Conservation (phyloP, 163 green algal species). For the Scenedesmus sp. region DNA sequence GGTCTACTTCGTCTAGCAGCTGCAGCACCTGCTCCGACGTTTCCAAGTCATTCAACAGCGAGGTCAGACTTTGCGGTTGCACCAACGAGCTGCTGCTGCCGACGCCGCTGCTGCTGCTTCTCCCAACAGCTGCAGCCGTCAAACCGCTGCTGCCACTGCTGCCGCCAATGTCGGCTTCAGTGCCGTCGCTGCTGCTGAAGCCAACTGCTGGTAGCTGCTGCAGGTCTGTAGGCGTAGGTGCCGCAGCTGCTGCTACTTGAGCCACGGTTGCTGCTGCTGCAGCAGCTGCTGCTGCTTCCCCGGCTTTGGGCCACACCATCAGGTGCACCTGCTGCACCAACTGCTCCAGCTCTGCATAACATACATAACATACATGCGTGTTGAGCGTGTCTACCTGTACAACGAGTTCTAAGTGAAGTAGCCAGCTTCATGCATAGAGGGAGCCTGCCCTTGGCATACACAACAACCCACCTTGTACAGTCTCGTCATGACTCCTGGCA, state of each 20-base stretch:
- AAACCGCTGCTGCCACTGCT: background rate
- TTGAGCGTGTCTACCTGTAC: too few species aligned
- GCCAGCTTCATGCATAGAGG: too few species aligned
- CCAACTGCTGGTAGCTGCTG: background rate
- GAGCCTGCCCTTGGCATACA: too few species aligned
- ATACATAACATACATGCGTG: too few species aligned
- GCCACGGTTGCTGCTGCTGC: background rate
- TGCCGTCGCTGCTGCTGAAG: background rate
- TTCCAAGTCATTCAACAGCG: background rate
- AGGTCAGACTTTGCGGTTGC: background rate
- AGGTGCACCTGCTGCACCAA: background rate
- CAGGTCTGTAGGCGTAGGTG: background rate
- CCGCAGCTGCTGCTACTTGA: conserved; percentile 7
- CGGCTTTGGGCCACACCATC: background rate
- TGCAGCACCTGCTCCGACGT: conserved; percentile 1
- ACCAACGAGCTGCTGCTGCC: background rate
- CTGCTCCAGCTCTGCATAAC: background rate
- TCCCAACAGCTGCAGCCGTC: background rate
- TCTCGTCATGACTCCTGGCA: too few species aligned
- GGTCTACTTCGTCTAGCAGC: background rate
- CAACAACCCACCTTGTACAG: too few species aligned
- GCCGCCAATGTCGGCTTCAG: background rate
- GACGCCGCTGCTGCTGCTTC: background rate
- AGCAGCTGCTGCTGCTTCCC: background rate
- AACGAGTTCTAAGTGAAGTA: too few species aligned